Base-by-base conservation (phyloP, 1,139 yeast genomes). In the Scheffersomyces titani region DNA sequence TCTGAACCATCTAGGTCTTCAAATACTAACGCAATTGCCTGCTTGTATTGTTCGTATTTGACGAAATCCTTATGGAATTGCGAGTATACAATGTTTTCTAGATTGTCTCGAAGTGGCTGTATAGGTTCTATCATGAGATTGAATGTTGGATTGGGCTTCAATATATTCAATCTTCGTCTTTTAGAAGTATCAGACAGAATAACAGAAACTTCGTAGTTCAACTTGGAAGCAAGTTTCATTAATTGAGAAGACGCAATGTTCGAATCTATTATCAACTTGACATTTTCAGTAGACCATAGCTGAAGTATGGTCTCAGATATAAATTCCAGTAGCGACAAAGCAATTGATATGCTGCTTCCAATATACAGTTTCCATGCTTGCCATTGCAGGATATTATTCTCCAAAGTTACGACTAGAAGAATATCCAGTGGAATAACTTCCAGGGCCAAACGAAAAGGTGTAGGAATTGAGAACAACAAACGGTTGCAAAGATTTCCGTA, bases 1-100 rank as follows among this genome's bases (percentile, higher is more conserved):
- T 18, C 18, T 16, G n/a, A 21, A 36, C 40, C 19, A 5, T 20
- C 36, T 22, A 74, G 59, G 54, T 74, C 78, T 1, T 59, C 58
- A 9, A 90, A 61, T 0, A 96, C 94, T 54, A 78, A 70, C 44
- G 73, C 75, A 3, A 91, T 84, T 0, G 98, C 97, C 47, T 75
- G 69, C 52, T 82, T 87, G 67, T 92, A 92, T 59, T 80, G 81
- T 6, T 79, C 76, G 66, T 92, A 92, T 69, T 92, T 92, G 54
- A 77, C 76, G 0, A 69, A 65, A 69, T 92, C 98, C 51, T 78
- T 74, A 67, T 90, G 97, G 69, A 92, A 92, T 4, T 82, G 80
- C 36, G 80, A 80, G 66, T 92, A 92, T 0, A 90, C 84, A 21
- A 77, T 75, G 56, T 84, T 76, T 21, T 84, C 83, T 55, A 92